These are phyloP conservation scores for Penstemon davidsonii DNA, from an alignment of 257 asterid genomes.

Conservation along the genomic window DNA sequence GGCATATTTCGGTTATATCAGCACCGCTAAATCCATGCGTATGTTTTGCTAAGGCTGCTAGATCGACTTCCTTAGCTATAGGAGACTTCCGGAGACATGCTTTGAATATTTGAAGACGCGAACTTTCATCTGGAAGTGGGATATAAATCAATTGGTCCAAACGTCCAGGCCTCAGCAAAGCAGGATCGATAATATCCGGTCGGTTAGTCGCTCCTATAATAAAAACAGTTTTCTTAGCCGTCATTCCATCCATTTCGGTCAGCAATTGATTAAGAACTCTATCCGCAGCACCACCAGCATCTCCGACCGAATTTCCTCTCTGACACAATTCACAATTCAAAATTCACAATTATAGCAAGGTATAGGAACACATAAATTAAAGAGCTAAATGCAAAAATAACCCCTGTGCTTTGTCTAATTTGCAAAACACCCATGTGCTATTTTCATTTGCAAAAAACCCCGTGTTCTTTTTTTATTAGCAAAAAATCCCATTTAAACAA, in stretches of 20 bases:
- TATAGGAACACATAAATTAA: too few relatives aligned
- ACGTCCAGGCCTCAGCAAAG: conserved; percentile 52
- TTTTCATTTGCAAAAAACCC: too few relatives aligned
- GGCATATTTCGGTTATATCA: conserved; percentile 47
- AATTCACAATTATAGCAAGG: too few relatives aligned
- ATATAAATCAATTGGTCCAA: conserved; percentile 48
- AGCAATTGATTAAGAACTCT: conserved; percentile 48
- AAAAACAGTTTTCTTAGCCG: conserved; percentile 40
- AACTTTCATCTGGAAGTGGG: conserved; percentile 45
- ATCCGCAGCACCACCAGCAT: conserved; percentile 51
- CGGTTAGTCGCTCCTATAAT: conserved; percentile 56
- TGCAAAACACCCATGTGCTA: too few relatives aligned
- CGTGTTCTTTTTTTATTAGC: too few relatives aligned
- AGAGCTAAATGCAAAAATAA: too few relatives aligned
- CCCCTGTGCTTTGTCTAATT: too few relatives aligned
- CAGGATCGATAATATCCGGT: conserved; percentile 52
- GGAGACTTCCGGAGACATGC: conserved; percentile 47
- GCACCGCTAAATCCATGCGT: conserved; percentile 49
- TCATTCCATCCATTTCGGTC: conserved; percentile 51
- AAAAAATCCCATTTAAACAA: too few relatives aligned
- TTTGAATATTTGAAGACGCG: conserved; percentile 45
- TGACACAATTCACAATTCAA: neutral
- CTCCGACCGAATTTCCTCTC: conserved; percentile 47
- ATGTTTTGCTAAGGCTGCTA: conserved; percentile 39
- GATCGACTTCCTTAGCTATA: conserved; percentile 36